Evolutionary conservation across 257 asterid species (phyloP).

Genomic region (Rehmannia glutinosa): DNA sequence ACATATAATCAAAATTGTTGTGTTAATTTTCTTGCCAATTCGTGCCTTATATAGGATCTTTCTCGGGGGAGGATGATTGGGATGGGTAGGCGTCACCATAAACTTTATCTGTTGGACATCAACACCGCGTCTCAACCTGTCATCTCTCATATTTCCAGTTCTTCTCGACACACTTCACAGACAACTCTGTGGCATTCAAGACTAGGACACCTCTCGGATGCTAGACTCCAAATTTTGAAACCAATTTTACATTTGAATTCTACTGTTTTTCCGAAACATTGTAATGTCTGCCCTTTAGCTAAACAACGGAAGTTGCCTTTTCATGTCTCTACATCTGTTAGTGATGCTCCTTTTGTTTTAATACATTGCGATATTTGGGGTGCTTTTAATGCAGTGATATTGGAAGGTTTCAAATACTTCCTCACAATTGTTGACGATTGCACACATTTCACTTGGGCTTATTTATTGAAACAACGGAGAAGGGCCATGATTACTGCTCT

Average conservation of each 20-base stretch:
- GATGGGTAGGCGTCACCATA: neutral
- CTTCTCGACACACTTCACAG: no score
- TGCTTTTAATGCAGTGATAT: neutral
- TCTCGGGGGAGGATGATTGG: neutral
- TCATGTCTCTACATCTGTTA: neutral
- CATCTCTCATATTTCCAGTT: no score
- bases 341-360: neutral
- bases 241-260: accelerated
- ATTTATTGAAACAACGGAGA: neutral
- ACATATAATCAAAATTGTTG: neutral
- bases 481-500: no score
- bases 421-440: neutral
- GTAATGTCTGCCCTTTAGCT: neutral
- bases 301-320: neutral
- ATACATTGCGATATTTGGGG: neutral
- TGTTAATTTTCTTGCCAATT: neutral
- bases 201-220: neutral
- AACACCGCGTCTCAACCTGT: no score
- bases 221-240: neutral
- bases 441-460: neutral
- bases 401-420: neutral
- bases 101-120: neutral
- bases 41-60: neutral
- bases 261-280: neutral
- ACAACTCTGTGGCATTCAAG: neutral